phyloP scores from a whole-genome alignment of 352 stramenopile species.

The Phytophthora boehmeriae region DNA sequence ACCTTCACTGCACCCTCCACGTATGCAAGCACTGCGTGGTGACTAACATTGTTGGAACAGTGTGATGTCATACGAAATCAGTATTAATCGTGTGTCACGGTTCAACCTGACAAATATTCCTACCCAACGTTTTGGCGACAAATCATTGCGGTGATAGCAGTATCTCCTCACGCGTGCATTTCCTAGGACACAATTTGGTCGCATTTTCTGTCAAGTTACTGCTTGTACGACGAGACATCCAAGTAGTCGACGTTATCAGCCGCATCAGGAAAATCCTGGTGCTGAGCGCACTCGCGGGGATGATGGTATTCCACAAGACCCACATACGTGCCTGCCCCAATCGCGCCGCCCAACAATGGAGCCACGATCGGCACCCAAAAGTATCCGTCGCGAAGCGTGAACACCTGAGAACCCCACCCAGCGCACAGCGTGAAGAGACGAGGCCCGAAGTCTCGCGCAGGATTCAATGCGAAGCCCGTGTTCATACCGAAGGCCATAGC shows the following conservation, averaged over 20 bases:
- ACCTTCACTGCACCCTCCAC: too few species aligned
- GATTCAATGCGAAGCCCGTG: conserved; percentile 57
- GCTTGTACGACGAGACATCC: conserved; percentile 8
- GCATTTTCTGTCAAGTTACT: not conserved
- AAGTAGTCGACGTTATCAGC: conserved; percentile 1
- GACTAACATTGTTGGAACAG: too few species aligned
- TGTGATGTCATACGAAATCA: too few species aligned
- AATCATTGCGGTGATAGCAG: too few species aligned
- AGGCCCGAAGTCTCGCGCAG: conserved; percentile 39
- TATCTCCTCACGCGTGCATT: too few species aligned
- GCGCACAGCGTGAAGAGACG: conserved; percentile 33
- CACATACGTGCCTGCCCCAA: conserved; percentile 27
- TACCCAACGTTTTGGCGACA: too few species aligned
- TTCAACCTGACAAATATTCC: too few species aligned
- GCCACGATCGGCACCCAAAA: conserved; percentile 47
- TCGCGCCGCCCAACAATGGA: conserved; percentile 28
- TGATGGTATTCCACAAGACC: conserved; percentile 31
- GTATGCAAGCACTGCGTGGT: not conserved
- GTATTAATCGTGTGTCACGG: too few species aligned
- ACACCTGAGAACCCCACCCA: conserved; percentile 37
- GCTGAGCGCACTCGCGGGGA: conserved; percentile 20
- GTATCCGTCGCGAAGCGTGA: conserved; percentile 34
- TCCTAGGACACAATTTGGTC: too few species aligned
- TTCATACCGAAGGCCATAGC: conserved; percentile 60
- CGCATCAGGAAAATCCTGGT: conserved; percentile 4